phyloP scores from a whole-genome alignment of 1,284 basidiomycete genomes.

The Ustilago hordei region DNA sequence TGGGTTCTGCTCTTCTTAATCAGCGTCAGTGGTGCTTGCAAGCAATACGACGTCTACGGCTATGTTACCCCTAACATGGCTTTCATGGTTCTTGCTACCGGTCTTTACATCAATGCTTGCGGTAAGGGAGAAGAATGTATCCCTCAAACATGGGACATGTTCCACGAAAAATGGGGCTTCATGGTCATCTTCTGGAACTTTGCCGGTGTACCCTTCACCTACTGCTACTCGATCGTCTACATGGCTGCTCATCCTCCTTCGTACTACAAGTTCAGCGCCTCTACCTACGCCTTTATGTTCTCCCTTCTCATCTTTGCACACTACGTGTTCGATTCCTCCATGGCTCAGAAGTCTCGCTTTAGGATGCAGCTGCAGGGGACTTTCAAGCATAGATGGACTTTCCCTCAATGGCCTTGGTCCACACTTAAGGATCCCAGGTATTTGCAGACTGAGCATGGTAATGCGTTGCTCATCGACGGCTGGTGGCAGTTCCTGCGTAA shows the following conservation, averaged over 20 bases:
- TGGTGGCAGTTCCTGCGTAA: slow-evolving; percentile 80
- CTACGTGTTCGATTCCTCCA: slow-evolving; percentile 83
- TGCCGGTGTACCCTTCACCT: slow-evolving; percentile 81
- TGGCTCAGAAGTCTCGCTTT: slow-evolving; percentile 97
- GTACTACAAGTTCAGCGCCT: slow-evolving; percentile 86
- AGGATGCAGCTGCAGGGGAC: slow-evolving; percentile 93
- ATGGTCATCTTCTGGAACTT: slow-evolving; percentile 78
- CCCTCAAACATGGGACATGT: slow-evolving; percentile 88
- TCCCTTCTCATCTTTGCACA: slow-evolving; percentile 61
- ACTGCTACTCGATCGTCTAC: slow-evolving; percentile 87
- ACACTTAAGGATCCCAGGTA: slow-evolving; percentile 88
- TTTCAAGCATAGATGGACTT: slow-evolving; percentile 80
- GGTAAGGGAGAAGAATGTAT: slow-evolving; percentile 82
- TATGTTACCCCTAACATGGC: slow-evolving; percentile 96
- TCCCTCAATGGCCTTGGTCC: slow-evolving; percentile 91
- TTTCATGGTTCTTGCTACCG: slow-evolving; percentile 95
- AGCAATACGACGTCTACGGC: slow-evolving; percentile 87
- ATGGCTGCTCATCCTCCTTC: slow-evolving; percentile 94
- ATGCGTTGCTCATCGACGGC: slow-evolving; percentile 84
- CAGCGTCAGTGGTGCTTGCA: slow-evolving; percentile 89
- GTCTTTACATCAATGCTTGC: slow-evolving; percentile 96
- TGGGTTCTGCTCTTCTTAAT: slow-evolving; percentile 97
- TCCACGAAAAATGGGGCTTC: slow-evolving; percentile 69
- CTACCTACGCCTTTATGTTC: slow-evolving; percentile 75
- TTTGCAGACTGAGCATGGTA: slow-evolving; percentile 95